Evolutionary conservation across 2,329 filamentous ascomycete species (phyloP), one percentile per base, ranked within the genome.

Genomic region (Dothideomycetidae sp.): DNA sequence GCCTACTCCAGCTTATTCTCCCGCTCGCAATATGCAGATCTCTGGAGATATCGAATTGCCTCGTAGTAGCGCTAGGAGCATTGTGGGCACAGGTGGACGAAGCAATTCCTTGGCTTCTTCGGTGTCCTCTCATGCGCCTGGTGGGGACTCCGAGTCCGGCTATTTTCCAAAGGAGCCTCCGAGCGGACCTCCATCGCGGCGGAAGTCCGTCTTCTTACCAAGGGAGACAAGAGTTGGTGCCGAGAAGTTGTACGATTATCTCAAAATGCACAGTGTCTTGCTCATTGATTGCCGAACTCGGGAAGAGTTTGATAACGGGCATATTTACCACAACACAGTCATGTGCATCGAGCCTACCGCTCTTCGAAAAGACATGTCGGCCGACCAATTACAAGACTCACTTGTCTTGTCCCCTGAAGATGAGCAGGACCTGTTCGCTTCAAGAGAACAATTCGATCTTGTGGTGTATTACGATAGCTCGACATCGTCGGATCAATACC

Each of bases 301-400:
- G 16, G 73, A 81, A 37, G 73, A 81, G 5, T 98, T 82, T 52
- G 84, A 96, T 48, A 70, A 78, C 33, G 90, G 90, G 0, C 90
- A 98, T 53, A 85, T 98, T 45, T 80, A 81, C 63, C 76, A 81
- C 4, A 77, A 77, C 39, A 78, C 74, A 4, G 81, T 85, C 28
- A 83, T 98, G 31, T 98, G 90, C 56, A 73, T 98, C 42, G 90
- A 98, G 50, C 84, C 86, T 15, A 71, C 92, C 31, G 71, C 78
- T 7, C 57, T 84, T 33, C 73, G 81, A 38, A 71, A 78, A 31
- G 77, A 73, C 19, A 67, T 74, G 48, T 78, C 74, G 11, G 74
- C 71, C 1, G 73, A 77, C 44, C 65, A 78, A 45, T 59, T 78
- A 3, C 64, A 70, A 12, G 79, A 85, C 42, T 75, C 75, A 42